Base-by-base conservation (phyloP, 2,329 filamentous ascomycete species). In the Sphaerulina musiva region DNA sequence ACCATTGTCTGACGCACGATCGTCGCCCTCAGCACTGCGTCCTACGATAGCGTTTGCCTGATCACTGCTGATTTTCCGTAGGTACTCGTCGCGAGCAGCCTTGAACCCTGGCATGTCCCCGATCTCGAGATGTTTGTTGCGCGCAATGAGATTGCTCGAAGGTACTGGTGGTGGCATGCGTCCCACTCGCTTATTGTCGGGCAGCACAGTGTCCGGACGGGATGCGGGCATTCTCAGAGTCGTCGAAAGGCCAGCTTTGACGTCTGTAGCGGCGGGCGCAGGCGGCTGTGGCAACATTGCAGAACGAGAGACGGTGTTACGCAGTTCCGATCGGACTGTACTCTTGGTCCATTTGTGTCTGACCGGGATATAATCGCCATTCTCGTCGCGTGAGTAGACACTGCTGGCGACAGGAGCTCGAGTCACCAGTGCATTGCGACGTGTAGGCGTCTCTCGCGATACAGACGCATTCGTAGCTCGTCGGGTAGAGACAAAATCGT, bases 351-450 rank as follows among this genome's bases (percentile, higher is more conserved):
- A 51, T 14, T 12, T 39, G 6, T 45, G 48, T 29, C 48, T 45
- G 17, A 51, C 41, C 7, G 48, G 48, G 36, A 51, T 38, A 9
- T 51, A 51, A 8, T 51, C 23, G 17, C 48, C 38, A 31, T 39
- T 36, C 20, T 47, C 48, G 9, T 55, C 48, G 26, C 45, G 44
- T 12, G 47, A 51, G 31, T 55, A 51, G n/a, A 55, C 43, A 29
- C 53, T 55, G 31, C 53, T 55, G 12, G 53, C 48, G 11, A 47
- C 29, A 8, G 47, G 48, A 23, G 14, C 10, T 17, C 48, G 48
- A 26, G 14, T 12, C 6, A 4, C 8, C 8, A 6, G 12, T 6
- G 23, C 20, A 3, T 11, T 29, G 10, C 26, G 17, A 29, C 11
- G 8, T 11, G 14, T 11, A 26, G 20, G 17, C 34, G 12, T 2